Percentiles rank a stretch among this genome's conserved stretches.
These are phyloP conservation scores for Eutrema yunnanense DNA, from an alignment of 345 rosid species.

Conservation along the genomic window DNA sequence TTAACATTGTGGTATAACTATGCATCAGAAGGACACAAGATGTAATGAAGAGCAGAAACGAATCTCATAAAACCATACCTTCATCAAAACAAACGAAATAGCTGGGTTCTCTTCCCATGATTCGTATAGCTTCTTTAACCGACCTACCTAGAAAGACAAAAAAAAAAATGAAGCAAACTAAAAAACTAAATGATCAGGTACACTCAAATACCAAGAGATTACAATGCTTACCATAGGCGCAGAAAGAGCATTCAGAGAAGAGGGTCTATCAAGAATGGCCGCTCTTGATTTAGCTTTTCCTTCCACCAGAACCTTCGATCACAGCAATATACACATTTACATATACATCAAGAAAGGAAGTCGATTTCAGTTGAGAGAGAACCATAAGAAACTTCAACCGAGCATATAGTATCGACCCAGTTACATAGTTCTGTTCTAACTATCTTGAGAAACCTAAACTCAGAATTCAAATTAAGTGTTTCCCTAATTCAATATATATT, in stretches of 20 bases:
- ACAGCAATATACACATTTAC: not conserved
- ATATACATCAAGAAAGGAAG: not conserved
- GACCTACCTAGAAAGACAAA: slow-evolving; percentile 42
- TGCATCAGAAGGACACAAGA: not conserved
- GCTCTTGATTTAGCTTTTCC: slow-evolving; percentile 92
- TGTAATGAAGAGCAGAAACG: not conserved
- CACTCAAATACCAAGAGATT: no score
- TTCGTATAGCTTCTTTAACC: slow-evolving; percentile 72
- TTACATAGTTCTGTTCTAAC: not conserved
- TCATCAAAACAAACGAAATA: slow-evolving; percentile 76
- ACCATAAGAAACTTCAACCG: not conserved
- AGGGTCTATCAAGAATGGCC: slow-evolving; percentile 68
- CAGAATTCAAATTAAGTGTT: not conserved
- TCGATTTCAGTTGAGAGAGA: not conserved
- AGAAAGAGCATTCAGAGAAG: slow-evolving; percentile 73
- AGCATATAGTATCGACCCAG: not conserved
- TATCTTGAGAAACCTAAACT: not conserved
- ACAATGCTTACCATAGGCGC: slow-evolving; percentile 47
- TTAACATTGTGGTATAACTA: slow-evolving; percentile 15
- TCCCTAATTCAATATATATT: not conserved
- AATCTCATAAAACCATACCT: slow-evolving; percentile 41
- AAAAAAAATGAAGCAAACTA: not conserved
- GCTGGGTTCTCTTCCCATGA: slow-evolving; percentile 95
- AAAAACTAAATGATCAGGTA: not conserved
- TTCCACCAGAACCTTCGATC: slow-evolving; percentile 65